Base-by-base conservation (phyloP, 768 basidiomycete genomes). In the Hemileccinum impolitum region DNA sequence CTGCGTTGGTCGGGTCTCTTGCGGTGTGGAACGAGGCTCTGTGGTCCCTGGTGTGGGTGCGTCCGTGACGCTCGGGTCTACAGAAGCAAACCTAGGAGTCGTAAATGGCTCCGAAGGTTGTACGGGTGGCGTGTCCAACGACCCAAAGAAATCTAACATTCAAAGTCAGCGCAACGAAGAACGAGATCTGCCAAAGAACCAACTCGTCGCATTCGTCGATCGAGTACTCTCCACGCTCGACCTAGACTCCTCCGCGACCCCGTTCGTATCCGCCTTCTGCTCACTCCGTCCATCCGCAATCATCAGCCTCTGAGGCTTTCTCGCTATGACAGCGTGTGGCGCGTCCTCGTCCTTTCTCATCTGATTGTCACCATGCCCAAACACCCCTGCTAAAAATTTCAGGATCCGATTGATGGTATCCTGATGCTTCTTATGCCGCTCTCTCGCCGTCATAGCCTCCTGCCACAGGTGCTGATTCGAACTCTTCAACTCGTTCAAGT, bases 381-480 rank as follows among this genome's bases (percentile, higher is more conserved):
- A 98, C 3, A 97, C 87, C 12, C 91, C 85, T 10, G 94, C 94
- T 47, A 99, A 71, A 69, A 99, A 98, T 52, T 92, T 88, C 54
- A 99, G 79, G 52, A 99, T 98, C 47, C 90, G 75, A 61, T 96
- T 93, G 64, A 98, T 93, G 18, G 93, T 96, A 65, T 98, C 94
- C 62, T 96, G 88, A 56, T 97, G 94, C 62, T 90, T 94, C 64
- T 92, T 85, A 61, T 95, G 85, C 48, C 83, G 79, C 55, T 85
- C 82, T 14, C 93, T 75, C 2, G 90, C 81, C 28, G 80, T 72
- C 56, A 92, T 68, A 1, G 92, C 85, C 62, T 98, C 94, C 63
- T 91, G 83, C 95, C 95, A 99, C n/a, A 98, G 69, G 18, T 84
- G 72, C 55, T 93, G 83, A 61, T 97, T 97, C 3, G 85, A 87